Evolutionary conservation across 371 early-diverging fungal species (phyloP), one percentile per base, ranked within the genome.

Genomic region (Haplosporangium sp.): DNA sequence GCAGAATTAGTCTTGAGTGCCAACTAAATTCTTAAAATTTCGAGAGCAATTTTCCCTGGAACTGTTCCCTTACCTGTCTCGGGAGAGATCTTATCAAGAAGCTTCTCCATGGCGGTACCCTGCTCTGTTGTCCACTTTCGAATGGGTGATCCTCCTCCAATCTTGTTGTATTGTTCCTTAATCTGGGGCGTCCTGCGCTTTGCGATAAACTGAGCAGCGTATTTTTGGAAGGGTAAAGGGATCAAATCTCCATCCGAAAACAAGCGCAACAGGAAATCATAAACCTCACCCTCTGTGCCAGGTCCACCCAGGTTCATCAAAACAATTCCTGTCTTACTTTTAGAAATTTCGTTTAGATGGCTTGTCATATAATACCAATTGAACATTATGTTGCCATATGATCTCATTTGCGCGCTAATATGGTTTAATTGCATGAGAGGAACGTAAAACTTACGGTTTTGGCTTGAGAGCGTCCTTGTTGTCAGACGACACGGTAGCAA

Each of bases 271-370:
- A 98, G 88, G 81, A 97, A 98, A 58, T 86, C 89, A 39, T 93
- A 84, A 10, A 98, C 98, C 63, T 94, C 93, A 20, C 88, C 87
- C 59, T 93, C 84, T 5, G 86, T 94, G 42, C 87, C 83, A 8
- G 98, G 98, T 0, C 98, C 98, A 50, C 98, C 98, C 90, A 98
- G 89, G 85, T 98, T 98, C 84, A 97, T 94, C 59, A 98, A 85
- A 11, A 97, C 77, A 42, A 98, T 84, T 47, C 93, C 98, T 0
- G 97, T 96, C 38, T 79, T 79, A 47, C 79, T 79, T 27, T 27
- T 27, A 27, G 47, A 50, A 57, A 57, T 35, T 35, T 11, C 57
- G 37, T 37, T 27, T 27, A 27, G 27, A 27, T 27, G 27, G 27
- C 27, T 27, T 27, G 27, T 27, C 27, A 27, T 27, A 27, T 27